Conservation (phyloP, 208 protist genomes). For the Naegleria lovaniensis region DNA sequence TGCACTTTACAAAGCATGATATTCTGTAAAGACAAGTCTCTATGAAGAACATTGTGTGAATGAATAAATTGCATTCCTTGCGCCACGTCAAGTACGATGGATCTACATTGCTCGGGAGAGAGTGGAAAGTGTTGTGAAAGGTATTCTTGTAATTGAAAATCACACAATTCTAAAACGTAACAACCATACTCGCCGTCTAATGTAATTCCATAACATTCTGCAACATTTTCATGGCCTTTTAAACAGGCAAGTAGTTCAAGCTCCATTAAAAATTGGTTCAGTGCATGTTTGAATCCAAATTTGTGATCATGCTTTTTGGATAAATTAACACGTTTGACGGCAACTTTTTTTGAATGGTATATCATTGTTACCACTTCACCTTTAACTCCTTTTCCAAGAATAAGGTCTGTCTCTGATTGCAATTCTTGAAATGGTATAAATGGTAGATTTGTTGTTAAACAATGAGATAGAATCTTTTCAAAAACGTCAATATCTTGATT, state of each 20-base stretch:
- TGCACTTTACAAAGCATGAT: neutral
- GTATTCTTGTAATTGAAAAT: neutral
- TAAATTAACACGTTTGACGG: neutral
- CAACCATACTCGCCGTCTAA: neutral
- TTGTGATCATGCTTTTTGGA: neutral
- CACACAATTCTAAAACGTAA: neutral
- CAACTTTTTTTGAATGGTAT: neutral
- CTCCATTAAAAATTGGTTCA: neutral
- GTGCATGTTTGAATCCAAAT: neutral
- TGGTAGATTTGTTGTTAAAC: neutral
- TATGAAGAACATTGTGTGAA: neutral
- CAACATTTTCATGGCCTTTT: neutral
- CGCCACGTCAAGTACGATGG: neutral
- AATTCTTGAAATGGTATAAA: neutral
- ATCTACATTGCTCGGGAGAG: neutral
- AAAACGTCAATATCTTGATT: neutral
- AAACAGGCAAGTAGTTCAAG: neutral
- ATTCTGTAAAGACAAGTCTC: neutral
- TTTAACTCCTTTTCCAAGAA: neutral
- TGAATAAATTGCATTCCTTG: neutral
- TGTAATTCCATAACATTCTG: neutral
- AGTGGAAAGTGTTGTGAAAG: neutral
- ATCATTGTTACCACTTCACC: neutral
- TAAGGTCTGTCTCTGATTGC: neutral
- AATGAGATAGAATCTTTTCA: neutral